A percentile compares a stretch with the other conserved stretches of the same genome.
Evolutionary conservation across 179 eudicot species (phyloP).

Genomic region (Drosera spatulata): DNA sequence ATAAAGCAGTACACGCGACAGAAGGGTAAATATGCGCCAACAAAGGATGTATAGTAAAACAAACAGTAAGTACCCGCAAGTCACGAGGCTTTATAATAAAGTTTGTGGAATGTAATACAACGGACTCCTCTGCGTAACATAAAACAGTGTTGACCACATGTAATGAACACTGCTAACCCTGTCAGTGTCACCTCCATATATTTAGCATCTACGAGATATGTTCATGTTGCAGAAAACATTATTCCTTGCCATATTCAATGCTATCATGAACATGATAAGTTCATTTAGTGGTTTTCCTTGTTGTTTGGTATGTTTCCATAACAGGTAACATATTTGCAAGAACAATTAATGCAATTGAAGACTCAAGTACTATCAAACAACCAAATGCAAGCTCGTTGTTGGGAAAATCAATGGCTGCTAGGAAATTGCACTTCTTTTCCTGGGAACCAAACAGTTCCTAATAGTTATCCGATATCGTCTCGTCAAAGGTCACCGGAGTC

Average conservation of each 20-base stretch:
- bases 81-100: no score
- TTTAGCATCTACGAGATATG: no score
- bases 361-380: slow-evolving; percentile 34
- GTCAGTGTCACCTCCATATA: no score
- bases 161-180: no score
- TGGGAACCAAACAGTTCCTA: slow-evolving; percentile 2
- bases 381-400: slow-evolving; percentile 14
- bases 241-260: not conserved
- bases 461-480: slow-evolving; percentile 14
- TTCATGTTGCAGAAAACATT: no score
- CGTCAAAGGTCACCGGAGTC: slow-evolving; percentile 69
- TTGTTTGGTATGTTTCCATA: not conserved
- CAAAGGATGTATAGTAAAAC: no score
- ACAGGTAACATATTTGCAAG: slow-evolving; percentile 84
- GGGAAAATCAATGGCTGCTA: slow-evolving; percentile 17
- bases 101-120: no score
- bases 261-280: not conserved
- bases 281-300: not conserved
- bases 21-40: no score
- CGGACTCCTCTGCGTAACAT: no score
- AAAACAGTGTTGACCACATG: no score
- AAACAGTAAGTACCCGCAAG: no score
- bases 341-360: slow-evolving; percentile 74
- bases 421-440: not conserved
- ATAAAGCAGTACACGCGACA: no score